phyloP scores from a whole-genome alignment of 2,329 filamentous ascomycete genomes.

The Microascus cirrosus region DNA sequence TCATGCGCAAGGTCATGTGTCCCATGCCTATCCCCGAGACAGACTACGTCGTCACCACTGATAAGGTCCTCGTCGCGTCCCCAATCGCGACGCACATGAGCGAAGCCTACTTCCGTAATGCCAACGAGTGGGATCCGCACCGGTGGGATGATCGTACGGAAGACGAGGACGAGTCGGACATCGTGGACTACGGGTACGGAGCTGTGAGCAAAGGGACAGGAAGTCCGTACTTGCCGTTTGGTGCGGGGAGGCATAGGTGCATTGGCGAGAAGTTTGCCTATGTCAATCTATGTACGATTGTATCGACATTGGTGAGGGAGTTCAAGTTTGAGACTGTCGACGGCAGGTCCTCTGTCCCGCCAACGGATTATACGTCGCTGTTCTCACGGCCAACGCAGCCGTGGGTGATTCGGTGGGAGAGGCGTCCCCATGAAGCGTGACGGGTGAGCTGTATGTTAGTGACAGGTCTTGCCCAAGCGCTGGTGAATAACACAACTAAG shows the following conservation, averaged over 20 bases:
- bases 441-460: not conserved
- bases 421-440: slow-evolving; percentile 6
- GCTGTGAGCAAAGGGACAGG: slow-evolving; percentile 18
- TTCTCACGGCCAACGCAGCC: slow-evolving; percentile 23
- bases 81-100: slow-evolving; percentile 31
- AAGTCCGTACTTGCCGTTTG: slow-evolving; percentile 52
- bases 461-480: too few relatives aligned
- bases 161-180: slow-evolving; percentile 11
- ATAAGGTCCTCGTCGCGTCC: slow-evolving; percentile 27
- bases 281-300: slow-evolving; percentile 54
- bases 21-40: slow-evolving; percentile 48
- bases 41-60: slow-evolving; percentile 45
- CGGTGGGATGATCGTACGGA: slow-evolving; percentile 13
- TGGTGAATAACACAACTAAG: too few relatives aligned
- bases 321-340: slow-evolving; percentile 48
- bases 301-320: slow-evolving; percentile 48
- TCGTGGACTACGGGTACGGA: slow-evolving; percentile 18
- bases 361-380: slow-evolving; percentile 52
- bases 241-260: slow-evolving; percentile 61
- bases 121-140: slow-evolving; percentile 16
- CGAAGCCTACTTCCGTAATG: slow-evolving; percentile 44
- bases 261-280: slow-evolving; percentile 72
- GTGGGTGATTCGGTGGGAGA: slow-evolving; percentile 20
- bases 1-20: slow-evolving; percentile 62
- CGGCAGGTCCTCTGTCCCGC: slow-evolving; percentile 43